A percentile compares a stretch with the other conserved stretches of the same genome.
Evolutionary conservation across 306 rosid genomes (phyloP).

Genomic region (Cucurbita moschata): DNA sequence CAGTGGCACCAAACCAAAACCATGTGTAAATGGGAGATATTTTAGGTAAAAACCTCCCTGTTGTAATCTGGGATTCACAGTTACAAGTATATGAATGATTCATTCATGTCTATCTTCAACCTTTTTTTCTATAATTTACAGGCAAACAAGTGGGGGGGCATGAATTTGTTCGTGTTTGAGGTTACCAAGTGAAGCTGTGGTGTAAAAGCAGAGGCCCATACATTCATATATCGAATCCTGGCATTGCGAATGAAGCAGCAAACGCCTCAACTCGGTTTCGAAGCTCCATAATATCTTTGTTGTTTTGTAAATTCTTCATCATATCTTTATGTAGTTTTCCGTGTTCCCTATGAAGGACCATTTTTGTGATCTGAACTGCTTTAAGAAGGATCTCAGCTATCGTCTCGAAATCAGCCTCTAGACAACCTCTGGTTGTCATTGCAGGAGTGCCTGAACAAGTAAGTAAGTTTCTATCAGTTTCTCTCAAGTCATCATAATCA

Average conservation of each 20-base stretch:
- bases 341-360: constrained; percentile 38
- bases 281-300: constrained; percentile 48
- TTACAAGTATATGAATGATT: background rate
- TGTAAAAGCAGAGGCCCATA: background rate
- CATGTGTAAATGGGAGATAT: background rate
- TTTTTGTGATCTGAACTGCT: constrained; percentile 56
- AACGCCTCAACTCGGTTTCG: constrained; percentile 51
- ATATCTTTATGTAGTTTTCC: constrained; percentile 48
- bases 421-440: constrained; percentile 81
- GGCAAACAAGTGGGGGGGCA: background rate
- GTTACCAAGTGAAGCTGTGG: background rate
- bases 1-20: background rate
- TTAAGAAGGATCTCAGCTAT: constrained; percentile 57
- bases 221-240: constrained; percentile 44
- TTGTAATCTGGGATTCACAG: background rate
- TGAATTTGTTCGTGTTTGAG: background rate
- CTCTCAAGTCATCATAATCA: background rate
- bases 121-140: background rate
- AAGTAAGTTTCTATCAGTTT: background rate
- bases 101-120: background rate
- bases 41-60: background rate
- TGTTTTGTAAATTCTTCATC: constrained; percentile 40
- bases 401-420: constrained; percentile 67
- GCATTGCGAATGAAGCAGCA: constrained; percentile 67
- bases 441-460: constrained; percentile 64